Evolutionary conservation across 2,329 filamentous ascomycete genomes (phyloP).

Genomic region (Arthrobotrys sinensis): DNA sequence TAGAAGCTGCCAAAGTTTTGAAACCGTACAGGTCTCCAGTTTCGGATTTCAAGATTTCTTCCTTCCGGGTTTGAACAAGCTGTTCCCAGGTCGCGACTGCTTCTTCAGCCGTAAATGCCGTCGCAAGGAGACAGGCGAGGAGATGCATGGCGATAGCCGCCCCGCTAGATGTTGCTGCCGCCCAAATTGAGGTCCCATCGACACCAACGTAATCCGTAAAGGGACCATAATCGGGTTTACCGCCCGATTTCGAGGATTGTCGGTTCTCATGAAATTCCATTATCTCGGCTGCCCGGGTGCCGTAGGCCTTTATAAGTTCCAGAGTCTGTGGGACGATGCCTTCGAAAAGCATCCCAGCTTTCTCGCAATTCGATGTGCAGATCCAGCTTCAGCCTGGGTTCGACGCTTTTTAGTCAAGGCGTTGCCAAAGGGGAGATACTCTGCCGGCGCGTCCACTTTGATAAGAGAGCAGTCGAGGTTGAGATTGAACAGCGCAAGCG

Average conservation of each 20-base stretch:
- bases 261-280: conserved; percentile 9
- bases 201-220: conserved; percentile 62
- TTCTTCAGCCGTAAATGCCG: conserved; percentile 64
- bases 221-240: conserved; percentile 20
- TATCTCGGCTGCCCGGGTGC: conserved; percentile 60
- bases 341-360: conserved; percentile 55
- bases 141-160: conserved; percentile 64
- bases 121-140: conserved; percentile 67
- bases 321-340: conserved; percentile 39
- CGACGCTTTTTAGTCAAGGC: conserved; percentile 29
- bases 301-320: conserved; percentile 51
- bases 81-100: conserved; percentile 67
- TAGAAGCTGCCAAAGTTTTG: conserved; percentile 54
- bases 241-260: conserved; percentile 10
- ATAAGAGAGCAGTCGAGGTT: conserved; percentile 58
- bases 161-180: conserved; percentile 65
- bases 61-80: conserved; percentile 63
- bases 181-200: conserved; percentile 66
- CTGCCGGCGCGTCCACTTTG: conserved; percentile 41
- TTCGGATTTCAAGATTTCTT: conserved; percentile 16
- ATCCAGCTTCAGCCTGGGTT: conserved; percentile 41
- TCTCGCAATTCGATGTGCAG: conserved; percentile 37
- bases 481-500: conserved; percentile 42
- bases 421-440: conserved; percentile 48
- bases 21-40: conserved; percentile 3